These are phyloP conservation scores for Apiospora saccharicola DNA, from an alignment of 2,329 filamentous ascomycete species.

Conservation along the genomic window DNA sequence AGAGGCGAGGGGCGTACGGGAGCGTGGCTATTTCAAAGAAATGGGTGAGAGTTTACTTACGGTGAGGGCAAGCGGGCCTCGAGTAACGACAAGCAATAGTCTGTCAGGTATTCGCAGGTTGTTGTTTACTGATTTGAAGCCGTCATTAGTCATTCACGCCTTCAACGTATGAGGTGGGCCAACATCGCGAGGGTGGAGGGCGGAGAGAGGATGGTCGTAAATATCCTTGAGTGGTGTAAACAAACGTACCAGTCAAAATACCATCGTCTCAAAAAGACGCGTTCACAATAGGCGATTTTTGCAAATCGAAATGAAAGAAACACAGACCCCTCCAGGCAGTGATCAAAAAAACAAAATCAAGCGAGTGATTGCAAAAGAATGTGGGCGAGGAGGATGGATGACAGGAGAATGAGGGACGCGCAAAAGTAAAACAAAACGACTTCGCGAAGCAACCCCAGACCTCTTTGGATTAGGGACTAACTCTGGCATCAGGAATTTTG, in stretches of 20 bases:
- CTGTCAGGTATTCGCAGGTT: background rate
- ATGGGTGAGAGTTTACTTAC: background rate
- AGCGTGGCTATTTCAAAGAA: background rate
- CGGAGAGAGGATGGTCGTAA: background rate
- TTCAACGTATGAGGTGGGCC: background rate
- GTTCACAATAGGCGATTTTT: background rate
- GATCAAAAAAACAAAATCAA: background rate
- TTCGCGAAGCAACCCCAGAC: background rate
- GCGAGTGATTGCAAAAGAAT: constrained; percentile 2
- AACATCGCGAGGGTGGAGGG: background rate
- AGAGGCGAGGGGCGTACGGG: too few species aligned
- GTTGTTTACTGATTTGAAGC: background rate
- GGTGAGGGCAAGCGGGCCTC: background rate
- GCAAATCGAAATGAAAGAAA: background rate
- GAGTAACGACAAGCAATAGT: background rate
- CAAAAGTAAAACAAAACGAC: constrained; percentile 10
- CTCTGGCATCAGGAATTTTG: background rate
- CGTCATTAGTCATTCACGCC: background rate
- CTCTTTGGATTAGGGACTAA: background rate
- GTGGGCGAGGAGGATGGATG: background rate
- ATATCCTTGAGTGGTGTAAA: background rate
- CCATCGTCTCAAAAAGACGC: background rate
- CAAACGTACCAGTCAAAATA: constrained; percentile 10
- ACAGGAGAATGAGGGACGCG: background rate
- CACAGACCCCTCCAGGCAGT: background rate